Percentiles rank a stretch among this genome's conserved stretches.
Conservation (phyloP, 495 filamentous ascomycete genomes). For the Aspergillus avenaceus region DNA sequence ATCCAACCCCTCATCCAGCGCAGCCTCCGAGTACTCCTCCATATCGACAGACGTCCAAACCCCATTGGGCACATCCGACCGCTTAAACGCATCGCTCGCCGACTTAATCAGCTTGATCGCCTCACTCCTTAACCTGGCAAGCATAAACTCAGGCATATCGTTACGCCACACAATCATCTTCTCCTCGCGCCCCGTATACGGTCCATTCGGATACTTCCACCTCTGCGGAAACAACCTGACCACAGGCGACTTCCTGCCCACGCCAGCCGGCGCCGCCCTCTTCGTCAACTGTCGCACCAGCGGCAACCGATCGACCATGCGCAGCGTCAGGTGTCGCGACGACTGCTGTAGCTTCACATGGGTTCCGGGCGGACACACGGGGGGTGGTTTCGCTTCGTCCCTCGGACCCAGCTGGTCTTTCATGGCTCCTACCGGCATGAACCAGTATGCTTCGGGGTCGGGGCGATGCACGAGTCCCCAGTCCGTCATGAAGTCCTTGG, state of each 20-base stretch:
- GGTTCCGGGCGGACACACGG: neutral
- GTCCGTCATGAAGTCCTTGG: constrained; percentile 58
- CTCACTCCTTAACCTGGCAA: constrained; percentile 46
- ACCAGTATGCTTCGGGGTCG: constrained; percentile 45
- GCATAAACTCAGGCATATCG: constrained; percentile 64
- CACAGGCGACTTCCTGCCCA: constrained; percentile 16
- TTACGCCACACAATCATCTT: constrained; percentile 52
- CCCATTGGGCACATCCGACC: constrained; percentile 18
- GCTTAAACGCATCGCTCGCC: constrained; percentile 17
- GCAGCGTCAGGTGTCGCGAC: constrained; percentile 18
- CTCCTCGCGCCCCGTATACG: constrained; percentile 22
- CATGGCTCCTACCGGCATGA: constrained; percentile 51
- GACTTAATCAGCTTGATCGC: constrained; percentile 37
- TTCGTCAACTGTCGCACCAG: constrained; percentile 18
- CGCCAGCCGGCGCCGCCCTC: neutral
- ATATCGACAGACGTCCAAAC: constrained; percentile 33
- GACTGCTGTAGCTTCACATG: neutral
- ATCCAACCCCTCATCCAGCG: constrained; percentile 23
- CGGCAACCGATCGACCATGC: constrained; percentile 26
- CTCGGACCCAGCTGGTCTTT: constrained; percentile 22
- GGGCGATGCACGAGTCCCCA: constrained; percentile 58
- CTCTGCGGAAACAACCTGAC: constrained; percentile 27
- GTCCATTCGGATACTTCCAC: constrained; percentile 33
- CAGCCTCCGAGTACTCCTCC: constrained; percentile 19
- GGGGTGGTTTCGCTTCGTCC: neutral